phyloP scores from a whole-genome alignment of 2,329 filamentous ascomycete genomes.

The Cyanodermella asteris region DNA sequence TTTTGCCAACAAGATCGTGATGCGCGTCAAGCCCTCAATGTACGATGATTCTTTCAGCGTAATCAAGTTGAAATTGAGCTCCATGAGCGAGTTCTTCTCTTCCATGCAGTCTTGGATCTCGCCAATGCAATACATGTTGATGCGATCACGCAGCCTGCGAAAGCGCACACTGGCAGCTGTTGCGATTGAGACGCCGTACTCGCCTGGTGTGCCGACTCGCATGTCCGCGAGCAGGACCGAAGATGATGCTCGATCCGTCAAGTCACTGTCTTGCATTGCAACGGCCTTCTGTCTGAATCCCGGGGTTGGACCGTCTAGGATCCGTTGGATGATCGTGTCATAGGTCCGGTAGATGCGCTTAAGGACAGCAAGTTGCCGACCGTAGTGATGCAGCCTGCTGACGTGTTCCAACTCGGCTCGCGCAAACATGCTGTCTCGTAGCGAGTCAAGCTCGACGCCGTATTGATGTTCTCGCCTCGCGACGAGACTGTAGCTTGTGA shows the following conservation, averaged over 20 bases:
- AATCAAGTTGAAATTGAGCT: constrained; percentile 58
- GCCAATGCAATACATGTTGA: constrained; percentile 37
- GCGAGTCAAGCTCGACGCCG: constrained; percentile 23
- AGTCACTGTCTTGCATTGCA: no score
- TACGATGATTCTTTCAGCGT: constrained; percentile 52
- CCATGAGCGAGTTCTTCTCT: constrained; percentile 48
- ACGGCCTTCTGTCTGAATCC: constrained; percentile 18
- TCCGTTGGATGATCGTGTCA: constrained; percentile 37
- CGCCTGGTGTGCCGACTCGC: no score
- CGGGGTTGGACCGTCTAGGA: no score
- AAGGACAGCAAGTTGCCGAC: constrained; percentile 36
- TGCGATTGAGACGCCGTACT: constrained; percentile 20
- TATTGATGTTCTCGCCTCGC: constrained; percentile 33
- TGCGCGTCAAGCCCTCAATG: constrained; percentile 48
- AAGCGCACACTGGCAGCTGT: constrained; percentile 34
- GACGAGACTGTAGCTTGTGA: constrained; percentile 37
- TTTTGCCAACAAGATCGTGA: constrained; percentile 52
- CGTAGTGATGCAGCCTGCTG: constrained; percentile 34
- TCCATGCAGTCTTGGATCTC: constrained; percentile 43
- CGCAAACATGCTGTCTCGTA: constrained; percentile 34
- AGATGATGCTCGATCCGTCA: no score
- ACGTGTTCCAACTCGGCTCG: constrained; percentile 23
- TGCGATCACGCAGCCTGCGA: constrained; percentile 36
- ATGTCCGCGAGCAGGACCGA: no score
- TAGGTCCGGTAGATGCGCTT: constrained; percentile 41